Base-by-base conservation (phyloP, 139 green algal species). In the Chlorella sp. region DNA sequence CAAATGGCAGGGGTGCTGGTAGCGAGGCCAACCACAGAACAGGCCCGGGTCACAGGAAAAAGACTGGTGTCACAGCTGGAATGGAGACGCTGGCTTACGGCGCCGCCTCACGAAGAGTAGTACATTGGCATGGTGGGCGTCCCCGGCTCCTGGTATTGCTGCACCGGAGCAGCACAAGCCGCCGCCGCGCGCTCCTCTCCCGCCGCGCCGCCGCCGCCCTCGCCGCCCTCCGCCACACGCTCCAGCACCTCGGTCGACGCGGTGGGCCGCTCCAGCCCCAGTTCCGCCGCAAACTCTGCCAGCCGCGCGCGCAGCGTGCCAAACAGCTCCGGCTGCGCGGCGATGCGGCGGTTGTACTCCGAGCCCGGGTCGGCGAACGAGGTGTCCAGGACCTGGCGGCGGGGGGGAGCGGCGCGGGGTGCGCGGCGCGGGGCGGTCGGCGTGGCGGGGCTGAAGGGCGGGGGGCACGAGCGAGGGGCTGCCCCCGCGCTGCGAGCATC, bases 301-400 rank as follows among this genome's bases (percentile, higher is more conserved):
- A 84, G 29, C 8, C 69, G 60, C 15, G 35, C 19, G 5, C 59
- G 64, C 2, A 77, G n/a, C 5, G 51, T 42, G 48, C 40, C 35
- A 45, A 81, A 84, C 23, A 84, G 25, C n/a, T 84, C 73, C 5
- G 79, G 79, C 33, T 76, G 53, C 2, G n/a, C 66, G 2, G 11
- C 15, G 23, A 84, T 76, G 58, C 79, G 63, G 25, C 38, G 62
- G n/a, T 5, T 25, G 58, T 77, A 80, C n/a, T 41, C 41, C 3
- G 38, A 35, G 19, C 14, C n/a, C 1, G 35, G 9, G 36, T 81
- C 73, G 12, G 51, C 45, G 45, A 81, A 84, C n/a, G 17, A 40
- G 14, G 19, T 33, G 38, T 55, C 63, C 41, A 84, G 58, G 36
- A 78, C 60, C 15, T 58, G 46, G 1, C 25, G 31, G 56, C 2